These are phyloP conservation scores for Phaeomoniella chlamydospora DNA, from an alignment of 2,329 filamentous ascomycete genomes.

Conservation along the genomic window DNA sequence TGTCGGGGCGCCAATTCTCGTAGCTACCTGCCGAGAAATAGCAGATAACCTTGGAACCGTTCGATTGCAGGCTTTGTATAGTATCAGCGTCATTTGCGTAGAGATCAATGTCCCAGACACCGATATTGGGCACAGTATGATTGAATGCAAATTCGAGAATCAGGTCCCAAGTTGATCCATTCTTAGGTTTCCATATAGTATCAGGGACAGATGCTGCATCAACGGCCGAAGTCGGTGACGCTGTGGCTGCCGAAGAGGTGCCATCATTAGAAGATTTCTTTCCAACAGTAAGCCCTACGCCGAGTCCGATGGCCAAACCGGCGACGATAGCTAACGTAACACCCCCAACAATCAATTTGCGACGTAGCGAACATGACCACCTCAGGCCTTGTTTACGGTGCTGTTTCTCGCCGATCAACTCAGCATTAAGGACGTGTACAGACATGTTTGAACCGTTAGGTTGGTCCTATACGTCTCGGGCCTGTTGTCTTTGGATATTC, in stretches of 20 bases:
- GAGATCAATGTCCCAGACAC: conserved; percentile 47
- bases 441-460: too few relatives aligned
- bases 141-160: conserved; percentile 9
- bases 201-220: conserved; percentile 11
- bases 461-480: too few relatives aligned
- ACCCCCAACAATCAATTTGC: neutral
- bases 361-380: neutral
- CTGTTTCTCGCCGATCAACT: too few relatives aligned
- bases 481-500: too few relatives aligned
- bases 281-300: neutral
- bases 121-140: conserved; percentile 34
- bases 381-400: too few relatives aligned
- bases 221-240: conserved; percentile 14
- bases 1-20: conserved; percentile 49
- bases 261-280: neutral
- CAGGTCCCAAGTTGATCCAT: neutral
- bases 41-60: conserved; percentile 51
- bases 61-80: conserved; percentile 32
- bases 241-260: conserved; percentile 7
- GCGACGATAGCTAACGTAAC: neutral
- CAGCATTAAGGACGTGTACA: too few relatives aligned
- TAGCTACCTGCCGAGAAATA: conserved; percentile 62
- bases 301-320: neutral
- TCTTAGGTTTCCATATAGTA: conserved; percentile 2
- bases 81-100: conserved; percentile 35